Evolutionary conservation across 1,139 yeast species (phyloP), one percentile per base, ranked within the genome.

Genomic region (Candida smagusa): DNA sequence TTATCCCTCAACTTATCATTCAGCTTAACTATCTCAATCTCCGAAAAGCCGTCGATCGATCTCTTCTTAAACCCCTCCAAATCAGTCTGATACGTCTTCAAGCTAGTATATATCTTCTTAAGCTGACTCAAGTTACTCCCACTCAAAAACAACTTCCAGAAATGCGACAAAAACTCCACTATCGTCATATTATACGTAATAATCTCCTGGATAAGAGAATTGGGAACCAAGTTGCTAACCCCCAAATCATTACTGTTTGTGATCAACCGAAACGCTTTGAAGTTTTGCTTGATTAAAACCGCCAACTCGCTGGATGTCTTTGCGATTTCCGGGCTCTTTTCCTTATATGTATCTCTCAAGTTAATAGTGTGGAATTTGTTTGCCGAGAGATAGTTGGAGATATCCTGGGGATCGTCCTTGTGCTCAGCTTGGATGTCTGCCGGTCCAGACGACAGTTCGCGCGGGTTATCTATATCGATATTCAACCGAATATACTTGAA

Each of bases 401-500:
- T 38, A 1, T 51, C 53, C 8, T 53, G 40, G 13, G 63, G 52
- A 36, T 43, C 47, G 19, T 16, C 19, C 5, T 16, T 16, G 5
- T 16, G 19, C 19, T 16, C 19, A 3, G 19, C 3, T 3, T 5
- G 19, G 3, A 36, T 22, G 19, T 28, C 33, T 9, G 39, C 16
- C 2, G 35, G 37, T 9, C 25, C 33, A 1, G 34, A 23, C 11
- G 9, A 12, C 33, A 31, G 22, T 31, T 33, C 19, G 11, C 37
- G 31, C 19, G 28, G 28, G 22, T 34, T 19, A 12, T 37, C 37
- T 12, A 58, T 45, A 33, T 74, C 75, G 34, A 84, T 63, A 45
- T 79, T 70, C 35, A 88, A 71, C 50, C 77, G 76, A 12, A 84
- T 74, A 47, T 76, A 81, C 37, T 76, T 78, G 4, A 77, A 68